Evolutionary conservation across 2,329 filamentous ascomycete genomes (phyloP).

Genomic region (Akanthomyces lecanii): DNA sequence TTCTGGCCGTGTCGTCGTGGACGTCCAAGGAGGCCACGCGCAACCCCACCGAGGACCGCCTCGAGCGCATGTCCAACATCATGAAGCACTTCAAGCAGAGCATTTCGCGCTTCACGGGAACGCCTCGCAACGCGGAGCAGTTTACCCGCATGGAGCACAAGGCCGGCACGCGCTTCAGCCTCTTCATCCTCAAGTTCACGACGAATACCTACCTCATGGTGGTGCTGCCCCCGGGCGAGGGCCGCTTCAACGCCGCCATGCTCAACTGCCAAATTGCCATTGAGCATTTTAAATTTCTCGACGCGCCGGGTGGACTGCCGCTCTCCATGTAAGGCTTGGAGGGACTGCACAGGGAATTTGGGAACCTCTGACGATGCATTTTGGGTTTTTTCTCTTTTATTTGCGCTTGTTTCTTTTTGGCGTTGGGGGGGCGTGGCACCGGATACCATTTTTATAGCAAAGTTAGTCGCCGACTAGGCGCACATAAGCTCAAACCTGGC

Average conservation of each 20-base stretch:
- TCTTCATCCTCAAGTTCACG: conserved; percentile 93
- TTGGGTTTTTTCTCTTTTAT: no score
- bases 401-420: neutral
- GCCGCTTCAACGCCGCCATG: conserved; percentile 83
- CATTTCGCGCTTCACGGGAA: conserved; percentile 69
- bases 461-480: neutral
- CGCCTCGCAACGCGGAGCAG: conserved; percentile 75
- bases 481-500: neutral
- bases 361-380: no score
- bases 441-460: conserved; percentile 15
- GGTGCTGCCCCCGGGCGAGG: conserved; percentile 84
- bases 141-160: conserved; percentile 80
- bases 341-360: no score
- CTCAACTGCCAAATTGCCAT: conserved; percentile 86
- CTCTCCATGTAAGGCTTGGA: neutral
- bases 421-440: conserved; percentile 6
- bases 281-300: conserved; percentile 70
- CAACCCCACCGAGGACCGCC: conserved; percentile 89
- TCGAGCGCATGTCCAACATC: conserved; percentile 92
- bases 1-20: conserved; percentile 92
- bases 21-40: conserved; percentile 67
- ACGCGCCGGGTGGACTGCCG: conserved; percentile 39
- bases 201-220: conserved; percentile 97
- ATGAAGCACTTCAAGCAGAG: conserved; percentile 97
- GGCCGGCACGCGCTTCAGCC: conserved; percentile 72